Evolutionary conservation across 257 asterid genomes (phyloP).

Genomic region (Nicotiana noctiflora): DNA sequence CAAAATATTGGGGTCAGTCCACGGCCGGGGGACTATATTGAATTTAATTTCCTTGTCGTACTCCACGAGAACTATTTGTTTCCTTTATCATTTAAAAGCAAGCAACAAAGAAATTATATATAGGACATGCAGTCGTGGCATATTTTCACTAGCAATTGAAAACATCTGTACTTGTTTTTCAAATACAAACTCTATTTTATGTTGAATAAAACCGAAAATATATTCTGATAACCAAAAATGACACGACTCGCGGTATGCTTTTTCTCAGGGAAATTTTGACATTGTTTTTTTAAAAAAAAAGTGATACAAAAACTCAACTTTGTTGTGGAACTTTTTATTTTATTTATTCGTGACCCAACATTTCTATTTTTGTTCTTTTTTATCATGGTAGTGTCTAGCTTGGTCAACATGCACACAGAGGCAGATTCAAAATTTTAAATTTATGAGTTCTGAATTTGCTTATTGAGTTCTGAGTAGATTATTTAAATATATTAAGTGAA

Average conservation of each 20-base stretch:
- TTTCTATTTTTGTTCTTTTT: no score
- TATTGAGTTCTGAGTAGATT: no score
- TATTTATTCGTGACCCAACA: no score
- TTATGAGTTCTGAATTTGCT: no score
- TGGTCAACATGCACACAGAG: no score
- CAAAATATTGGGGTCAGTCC: background rate
- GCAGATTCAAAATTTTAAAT: no score
- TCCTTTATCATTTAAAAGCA: background rate
- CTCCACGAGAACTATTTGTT: background rate
- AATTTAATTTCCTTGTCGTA: background rate
- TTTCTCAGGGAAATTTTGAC: background rate
- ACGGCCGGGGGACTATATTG: background rate
- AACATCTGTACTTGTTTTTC: background rate
- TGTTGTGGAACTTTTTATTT: background rate
- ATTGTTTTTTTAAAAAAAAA: no score
- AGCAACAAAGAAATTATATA: background rate
- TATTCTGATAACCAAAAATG: background rate
- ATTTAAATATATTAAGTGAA: no score
- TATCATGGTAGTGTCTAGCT: no score
- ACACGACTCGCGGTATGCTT: background rate
- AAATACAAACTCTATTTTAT: background rate
- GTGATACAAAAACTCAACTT: background rate
- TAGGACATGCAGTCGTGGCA: background rate
- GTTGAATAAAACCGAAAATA: background rate
- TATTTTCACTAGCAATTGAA: background rate